These are phyloP conservation scores for Chrysanthemum lavandulifolium DNA, from an alignment of 129 eudicot species.

Conservation along the genomic window DNA sequence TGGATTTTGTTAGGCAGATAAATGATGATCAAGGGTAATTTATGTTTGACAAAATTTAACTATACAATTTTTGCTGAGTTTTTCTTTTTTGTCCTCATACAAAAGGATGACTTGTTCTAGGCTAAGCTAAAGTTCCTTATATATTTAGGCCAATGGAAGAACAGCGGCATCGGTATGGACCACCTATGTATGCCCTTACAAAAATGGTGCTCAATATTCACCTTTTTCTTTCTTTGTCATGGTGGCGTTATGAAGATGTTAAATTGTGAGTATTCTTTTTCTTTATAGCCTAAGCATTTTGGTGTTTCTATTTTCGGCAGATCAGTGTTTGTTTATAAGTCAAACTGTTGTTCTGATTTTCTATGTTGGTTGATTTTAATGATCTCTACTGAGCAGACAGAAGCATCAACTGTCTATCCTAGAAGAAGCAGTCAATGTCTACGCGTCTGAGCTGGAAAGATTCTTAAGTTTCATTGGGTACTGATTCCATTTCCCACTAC, in stretches of 20 bases:
- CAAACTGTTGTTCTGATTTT: too few relatives aligned
- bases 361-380: constrained; percentile 15
- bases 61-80: not conserved
- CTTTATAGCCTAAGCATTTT: not conserved
- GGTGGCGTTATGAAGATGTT: constrained; percentile 54
- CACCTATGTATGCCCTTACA: constrained; percentile 83
- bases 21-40: constrained; percentile 90
- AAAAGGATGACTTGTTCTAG: too few relatives aligned
- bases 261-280: constrained; percentile 52
- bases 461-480: constrained; percentile 75
- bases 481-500: constrained; percentile 9
- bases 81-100: not conserved
- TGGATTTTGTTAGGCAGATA: constrained; percentile 81
- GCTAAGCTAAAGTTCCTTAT: constrained; percentile 9
- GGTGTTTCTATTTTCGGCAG: not conserved
- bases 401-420: constrained; percentile 46
- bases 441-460: constrained; percentile 76
- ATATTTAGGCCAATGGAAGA: constrained; percentile 89
- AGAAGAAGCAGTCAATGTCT: constrained; percentile 67
- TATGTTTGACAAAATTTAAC: not conserved
- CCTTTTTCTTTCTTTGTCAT: constrained; percentile 59
- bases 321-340: not conserved
- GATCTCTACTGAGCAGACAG: constrained; percentile 40
- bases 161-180: constrained; percentile 88
- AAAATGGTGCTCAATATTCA: constrained; percentile 64